Conservation (phyloP, 2,329 filamentous ascomycete genomes). For the Ceratocystis smalleyi region DNA sequence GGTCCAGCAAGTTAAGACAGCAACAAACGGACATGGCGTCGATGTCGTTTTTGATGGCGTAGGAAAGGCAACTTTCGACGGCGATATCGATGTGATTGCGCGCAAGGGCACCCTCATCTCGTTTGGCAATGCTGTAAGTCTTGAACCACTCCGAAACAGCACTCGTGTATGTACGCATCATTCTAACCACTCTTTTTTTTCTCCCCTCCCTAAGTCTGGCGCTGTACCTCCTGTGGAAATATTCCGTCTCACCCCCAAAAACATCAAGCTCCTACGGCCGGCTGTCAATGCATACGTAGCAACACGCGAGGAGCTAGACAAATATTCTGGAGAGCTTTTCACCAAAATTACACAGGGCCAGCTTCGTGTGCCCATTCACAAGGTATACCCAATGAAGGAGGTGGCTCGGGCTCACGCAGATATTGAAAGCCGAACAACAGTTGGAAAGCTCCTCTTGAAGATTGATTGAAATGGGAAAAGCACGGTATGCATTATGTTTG, state of each 20-base stretch:
- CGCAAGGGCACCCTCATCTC: constrained; percentile 62
- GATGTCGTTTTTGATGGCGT: constrained; percentile 75
- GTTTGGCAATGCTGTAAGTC: constrained; percentile 62
- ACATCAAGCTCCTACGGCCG: constrained; percentile 61
- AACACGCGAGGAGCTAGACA: constrained; percentile 54
- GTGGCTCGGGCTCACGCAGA: constrained; percentile 58
- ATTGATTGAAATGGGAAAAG: constrained; percentile 28
- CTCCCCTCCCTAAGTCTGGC: constrained; percentile 34
- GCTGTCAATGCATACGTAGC: constrained; percentile 54
- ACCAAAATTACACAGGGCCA: constrained; percentile 52
- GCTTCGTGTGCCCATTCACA: constrained; percentile 57
- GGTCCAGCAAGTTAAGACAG: constrained; percentile 44
- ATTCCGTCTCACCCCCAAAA: constrained; percentile 51
- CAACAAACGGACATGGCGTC: constrained; percentile 58
- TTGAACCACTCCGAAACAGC: neutral
- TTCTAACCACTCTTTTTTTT: neutral
- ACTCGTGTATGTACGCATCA: neutral
- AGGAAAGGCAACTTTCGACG: constrained; percentile 71
- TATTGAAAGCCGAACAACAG: constrained; percentile 67
- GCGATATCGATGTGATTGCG: constrained; percentile 56
- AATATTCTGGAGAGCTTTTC: constrained; percentile 58
- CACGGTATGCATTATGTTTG: neutral
- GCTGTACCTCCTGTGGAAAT: constrained; percentile 53
- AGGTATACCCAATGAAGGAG: constrained; percentile 61
- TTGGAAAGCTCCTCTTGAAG: constrained; percentile 66